phyloP scores from a whole-genome alignment of 768 basidiomycete genomes.

The Rhodotorula toruloides region DNA sequence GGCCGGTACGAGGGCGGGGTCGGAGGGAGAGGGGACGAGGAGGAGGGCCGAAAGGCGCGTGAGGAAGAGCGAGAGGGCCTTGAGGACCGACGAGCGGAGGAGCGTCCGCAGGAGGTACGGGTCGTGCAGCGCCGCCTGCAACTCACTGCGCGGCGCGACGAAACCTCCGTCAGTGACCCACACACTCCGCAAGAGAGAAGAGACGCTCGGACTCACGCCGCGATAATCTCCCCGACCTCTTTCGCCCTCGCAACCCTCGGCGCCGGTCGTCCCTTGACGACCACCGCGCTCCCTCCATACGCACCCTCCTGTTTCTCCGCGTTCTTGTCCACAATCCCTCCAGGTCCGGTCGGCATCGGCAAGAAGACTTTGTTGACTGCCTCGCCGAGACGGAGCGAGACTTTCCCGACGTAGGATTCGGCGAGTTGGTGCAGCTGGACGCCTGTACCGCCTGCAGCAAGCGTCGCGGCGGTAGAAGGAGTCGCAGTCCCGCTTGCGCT shows the following conservation, averaged over 20 bases:
- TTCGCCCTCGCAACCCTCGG: conserved; percentile 22
- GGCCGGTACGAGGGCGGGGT: not conserved
- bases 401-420: conserved; percentile 36
- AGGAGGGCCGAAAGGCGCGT: conserved; percentile 40
- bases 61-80: conserved; percentile 42
- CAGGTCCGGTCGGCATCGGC: conserved; percentile 1
- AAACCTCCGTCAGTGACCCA: not conserved
- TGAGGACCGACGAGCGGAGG: conserved; percentile 40
- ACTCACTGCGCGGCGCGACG: conserved; percentile 25
- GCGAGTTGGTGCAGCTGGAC: conserved; percentile 31
- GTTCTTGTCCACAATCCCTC: conserved; percentile 7
- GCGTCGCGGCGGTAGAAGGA: conserved; percentile 5
- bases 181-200: not conserved
- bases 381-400: conserved; percentile 34
- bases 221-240: conserved; percentile 36
- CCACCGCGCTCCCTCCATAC: conserved; percentile 4
- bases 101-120: conserved; percentile 42
- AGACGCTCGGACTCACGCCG: conserved; percentile 16
- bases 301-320: conserved; percentile 4
- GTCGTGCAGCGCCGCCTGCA: conserved; percentile 39
- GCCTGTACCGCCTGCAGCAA: not conserved
- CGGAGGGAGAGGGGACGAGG: conserved; percentile 19
- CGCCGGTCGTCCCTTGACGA: conserved; percentile 30
- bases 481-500: not conserved
- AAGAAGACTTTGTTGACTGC: conserved; percentile 39